phyloP scores from a whole-genome alignment of 495 filamentous ascomycete species.

The Sabuloglossum arenarium region DNA sequence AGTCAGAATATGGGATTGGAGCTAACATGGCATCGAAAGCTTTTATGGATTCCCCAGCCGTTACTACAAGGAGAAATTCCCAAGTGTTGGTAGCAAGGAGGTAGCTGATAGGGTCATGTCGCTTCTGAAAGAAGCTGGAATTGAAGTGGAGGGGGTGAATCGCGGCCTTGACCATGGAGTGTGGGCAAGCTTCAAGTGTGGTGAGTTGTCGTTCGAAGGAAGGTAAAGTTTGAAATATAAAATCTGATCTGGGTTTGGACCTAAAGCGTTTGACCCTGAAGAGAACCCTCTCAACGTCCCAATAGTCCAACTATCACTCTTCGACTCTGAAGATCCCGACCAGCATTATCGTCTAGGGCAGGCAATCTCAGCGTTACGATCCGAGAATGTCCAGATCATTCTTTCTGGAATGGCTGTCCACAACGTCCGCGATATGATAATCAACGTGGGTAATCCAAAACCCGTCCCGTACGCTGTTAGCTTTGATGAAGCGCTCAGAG shows the following conservation, averaged over 20 bases:
- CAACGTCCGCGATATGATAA: constrained; percentile 48
- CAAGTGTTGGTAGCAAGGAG: constrained; percentile 41
- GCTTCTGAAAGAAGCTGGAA: constrained; percentile 34
- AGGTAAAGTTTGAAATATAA: neutral
- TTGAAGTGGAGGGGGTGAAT: constrained; percentile 39
- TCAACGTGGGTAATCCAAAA: constrained; percentile 21
- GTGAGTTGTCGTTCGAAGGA: constrained; percentile 15
- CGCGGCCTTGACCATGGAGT: constrained; percentile 70
- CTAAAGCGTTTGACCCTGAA: constrained; percentile 41
- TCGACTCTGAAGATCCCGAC: constrained; percentile 41
- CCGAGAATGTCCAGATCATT: constrained; percentile 53
- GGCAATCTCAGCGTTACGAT: constrained; percentile 44
- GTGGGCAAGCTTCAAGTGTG: constrained; percentile 48
- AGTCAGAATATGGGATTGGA: constrained; percentile 1
- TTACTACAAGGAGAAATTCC: constrained; percentile 45
- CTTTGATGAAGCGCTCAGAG: constrained; percentile 62
- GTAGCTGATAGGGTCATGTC: constrained; percentile 45
- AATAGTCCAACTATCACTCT: constrained; percentile 64
- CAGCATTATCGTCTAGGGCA: constrained; percentile 53
- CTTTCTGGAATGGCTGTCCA: constrained; percentile 77
- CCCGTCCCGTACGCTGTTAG: constrained; percentile 40
- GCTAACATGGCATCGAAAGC: constrained; percentile 15
- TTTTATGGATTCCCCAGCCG: constrained; percentile 61
- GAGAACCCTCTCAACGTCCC: constrained; percentile 60
- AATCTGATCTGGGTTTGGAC: neutral